Conservation (phyloP, 495 filamentous ascomycete genomes). For the Penicillium dipodomyicola region DNA sequence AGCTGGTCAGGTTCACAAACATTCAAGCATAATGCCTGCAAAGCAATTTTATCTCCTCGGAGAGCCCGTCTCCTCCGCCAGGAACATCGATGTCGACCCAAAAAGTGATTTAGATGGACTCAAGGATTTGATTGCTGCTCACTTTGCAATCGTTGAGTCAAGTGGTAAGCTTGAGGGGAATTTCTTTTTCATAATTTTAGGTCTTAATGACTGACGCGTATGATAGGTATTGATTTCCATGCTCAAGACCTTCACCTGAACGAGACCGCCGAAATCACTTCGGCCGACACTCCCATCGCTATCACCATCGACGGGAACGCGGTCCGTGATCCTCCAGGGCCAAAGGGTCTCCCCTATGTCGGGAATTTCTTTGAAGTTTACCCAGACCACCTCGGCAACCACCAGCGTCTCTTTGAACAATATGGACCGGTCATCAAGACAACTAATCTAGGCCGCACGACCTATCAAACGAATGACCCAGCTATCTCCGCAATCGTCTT, state of each 20-base stretch:
- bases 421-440: slow-evolving; percentile 56
- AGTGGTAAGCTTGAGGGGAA: slow-evolving; percentile 13
- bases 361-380: slow-evolving; percentile 55
- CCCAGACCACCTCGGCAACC: slow-evolving; percentile 57
- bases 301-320: slow-evolving; percentile 37
- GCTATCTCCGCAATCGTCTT: slow-evolving; percentile 38
- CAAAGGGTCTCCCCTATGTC: slow-evolving; percentile 46
- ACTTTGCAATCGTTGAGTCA: slow-evolving; percentile 31
- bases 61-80: slow-evolving; percentile 29
- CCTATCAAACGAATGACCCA: slow-evolving; percentile 51
- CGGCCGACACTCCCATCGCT: slow-evolving; percentile 30
- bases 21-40: slow-evolving; percentile 24
- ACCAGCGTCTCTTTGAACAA: slow-evolving; percentile 51
- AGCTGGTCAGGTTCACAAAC: neutral
- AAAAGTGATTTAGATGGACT: slow-evolving; percentile 23
- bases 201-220: neutral
- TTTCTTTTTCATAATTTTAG: neutral
- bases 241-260: slow-evolving; percentile 25
- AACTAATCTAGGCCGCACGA: slow-evolving; percentile 48
- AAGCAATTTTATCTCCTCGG: slow-evolving; percentile 39
- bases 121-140: slow-evolving; percentile 34
- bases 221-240: slow-evolving; percentile 39
- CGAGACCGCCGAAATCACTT: slow-evolving; percentile 29
- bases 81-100: slow-evolving; percentile 25
- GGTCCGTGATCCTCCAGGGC: slow-evolving; percentile 44